These are phyloP conservation scores for Teratosphaeria viscida DNA, from an alignment of 2,329 filamentous ascomycete genomes.

Conservation along the genomic window DNA sequence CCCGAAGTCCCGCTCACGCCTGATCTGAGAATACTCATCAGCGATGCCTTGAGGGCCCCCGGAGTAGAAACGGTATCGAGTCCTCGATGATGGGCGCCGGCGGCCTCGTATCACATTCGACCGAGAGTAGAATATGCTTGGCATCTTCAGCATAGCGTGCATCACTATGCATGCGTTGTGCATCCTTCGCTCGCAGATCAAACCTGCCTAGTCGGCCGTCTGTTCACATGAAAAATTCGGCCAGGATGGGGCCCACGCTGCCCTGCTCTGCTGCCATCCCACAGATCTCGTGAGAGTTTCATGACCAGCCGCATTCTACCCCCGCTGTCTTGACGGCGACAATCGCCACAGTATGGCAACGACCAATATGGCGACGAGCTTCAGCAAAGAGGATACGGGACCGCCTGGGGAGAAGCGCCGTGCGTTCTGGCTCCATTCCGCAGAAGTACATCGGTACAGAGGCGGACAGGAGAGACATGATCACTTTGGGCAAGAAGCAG, in stretches of 20 bases:
- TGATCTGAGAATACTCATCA: no score
- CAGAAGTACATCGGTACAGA: slow-evolving; percentile 1
- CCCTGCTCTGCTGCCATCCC: no score
- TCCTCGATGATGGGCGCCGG: neutral
- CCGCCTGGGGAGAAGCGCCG: neutral
- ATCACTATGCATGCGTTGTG: neutral
- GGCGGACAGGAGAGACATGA: slow-evolving; percentile 2
- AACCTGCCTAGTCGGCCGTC: no score
- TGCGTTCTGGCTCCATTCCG: neutral
- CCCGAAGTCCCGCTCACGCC: no score
- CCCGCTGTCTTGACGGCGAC: no score
- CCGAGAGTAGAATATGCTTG: neutral
- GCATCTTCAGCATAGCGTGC: neutral
- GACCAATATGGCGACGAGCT: neutral
- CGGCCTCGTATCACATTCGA: neutral
- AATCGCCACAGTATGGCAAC: neutral
- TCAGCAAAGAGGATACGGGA: neutral
- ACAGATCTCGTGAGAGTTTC: no score
- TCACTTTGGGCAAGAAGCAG: neutral
- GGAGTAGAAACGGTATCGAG: neutral
- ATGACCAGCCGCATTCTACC: neutral
- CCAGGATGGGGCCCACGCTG: no score
- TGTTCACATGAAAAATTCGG: neutral
- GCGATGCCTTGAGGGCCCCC: no score
- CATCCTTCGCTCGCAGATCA: no score